A percentile compares a stretch with the other conserved stretches of the same genome.
These are phyloP conservation scores for Globisporangium solare DNA, from an alignment of 352 stramenopile genomes.

Conservation along the genomic window DNA sequence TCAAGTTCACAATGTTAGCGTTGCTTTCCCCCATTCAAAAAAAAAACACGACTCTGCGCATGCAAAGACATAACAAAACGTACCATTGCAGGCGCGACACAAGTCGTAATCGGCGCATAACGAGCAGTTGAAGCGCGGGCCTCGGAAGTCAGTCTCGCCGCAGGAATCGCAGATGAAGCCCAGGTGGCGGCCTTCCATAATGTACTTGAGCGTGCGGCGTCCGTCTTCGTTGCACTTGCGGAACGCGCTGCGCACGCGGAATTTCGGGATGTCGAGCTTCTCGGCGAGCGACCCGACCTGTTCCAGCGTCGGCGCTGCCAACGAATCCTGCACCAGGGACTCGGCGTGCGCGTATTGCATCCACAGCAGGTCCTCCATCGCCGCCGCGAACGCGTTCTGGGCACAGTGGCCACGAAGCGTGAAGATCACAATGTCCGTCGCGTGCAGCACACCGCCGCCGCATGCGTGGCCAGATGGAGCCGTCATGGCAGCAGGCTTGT, in stretches of 20 bases:
- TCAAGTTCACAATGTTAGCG: neutral
- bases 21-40: too few species aligned
- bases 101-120: constrained; percentile 79
- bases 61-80: neutral
- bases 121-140: constrained; percentile 66
- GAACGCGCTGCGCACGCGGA: constrained; percentile 74
- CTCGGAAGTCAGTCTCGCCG: constrained; percentile 74
- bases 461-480: neutral
- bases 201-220: constrained; percentile 58
- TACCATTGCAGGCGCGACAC: constrained; percentile 58
- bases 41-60: too few species aligned
- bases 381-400: constrained; percentile 20
- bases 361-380: constrained; percentile 30
- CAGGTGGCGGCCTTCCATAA: constrained; percentile 78
- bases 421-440: constrained; percentile 69
- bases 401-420: constrained; percentile 14
- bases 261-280: constrained; percentile 73
- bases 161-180: constrained; percentile 83
- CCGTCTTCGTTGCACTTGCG: constrained; percentile 74
- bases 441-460: constrained; percentile 22
- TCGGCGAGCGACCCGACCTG: constrained; percentile 61
- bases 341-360: constrained; percentile 37
- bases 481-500: constrained; percentile 3
- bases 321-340: constrained; percentile 22
- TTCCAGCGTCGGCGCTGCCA: constrained; percentile 38